Percentiles rank a stretch among this genome's conserved stretches.
These are phyloP conservation scores for Fragaria vesca DNA, from an alignment of 306 rosid species.

Conservation along the genomic window DNA sequence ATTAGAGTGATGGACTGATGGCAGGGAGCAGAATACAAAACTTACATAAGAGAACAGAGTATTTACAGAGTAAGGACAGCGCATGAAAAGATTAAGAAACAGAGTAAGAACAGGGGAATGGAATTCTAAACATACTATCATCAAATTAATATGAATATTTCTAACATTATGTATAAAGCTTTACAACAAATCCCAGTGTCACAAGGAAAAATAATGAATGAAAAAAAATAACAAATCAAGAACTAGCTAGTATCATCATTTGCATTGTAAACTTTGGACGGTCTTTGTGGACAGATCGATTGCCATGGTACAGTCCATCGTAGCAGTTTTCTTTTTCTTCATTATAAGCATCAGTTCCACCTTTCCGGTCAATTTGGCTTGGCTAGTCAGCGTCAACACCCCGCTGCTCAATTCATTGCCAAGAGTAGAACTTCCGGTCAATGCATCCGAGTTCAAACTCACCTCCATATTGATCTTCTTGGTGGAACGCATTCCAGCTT, in stretches of 20 bases:
- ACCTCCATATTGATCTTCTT: neutral
- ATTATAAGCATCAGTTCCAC: constrained; percentile 12
- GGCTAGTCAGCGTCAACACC: neutral
- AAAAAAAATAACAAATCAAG: neutral
- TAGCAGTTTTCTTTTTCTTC: constrained; percentile 18
- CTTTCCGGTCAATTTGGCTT: constrained; percentile 4
- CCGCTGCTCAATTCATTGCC: neutral
- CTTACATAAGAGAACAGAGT: neutral
- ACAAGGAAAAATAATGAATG: neutral
- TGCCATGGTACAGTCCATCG: constrained; percentile 9
- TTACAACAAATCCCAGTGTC: neutral
- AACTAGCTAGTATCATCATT: neutral
- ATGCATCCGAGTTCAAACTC: neutral
- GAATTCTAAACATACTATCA: neutral
- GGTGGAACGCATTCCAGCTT: neutral
- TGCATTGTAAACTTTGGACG: neutral
- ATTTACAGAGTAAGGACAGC: neutral
- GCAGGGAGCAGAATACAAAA: neutral
- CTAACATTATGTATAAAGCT: neutral
- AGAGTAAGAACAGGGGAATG: too few species aligned
- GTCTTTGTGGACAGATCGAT: neutral
- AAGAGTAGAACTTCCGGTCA: neutral
- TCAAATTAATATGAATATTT: neutral
- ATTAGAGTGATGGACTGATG: neutral
- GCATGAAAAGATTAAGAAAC: neutral